Evolutionary conservation across 768 basidiomycete genomes (phyloP), one percentile per base, ranked within the genome.

Genomic region (Lactifluus subvellereus): DNA sequence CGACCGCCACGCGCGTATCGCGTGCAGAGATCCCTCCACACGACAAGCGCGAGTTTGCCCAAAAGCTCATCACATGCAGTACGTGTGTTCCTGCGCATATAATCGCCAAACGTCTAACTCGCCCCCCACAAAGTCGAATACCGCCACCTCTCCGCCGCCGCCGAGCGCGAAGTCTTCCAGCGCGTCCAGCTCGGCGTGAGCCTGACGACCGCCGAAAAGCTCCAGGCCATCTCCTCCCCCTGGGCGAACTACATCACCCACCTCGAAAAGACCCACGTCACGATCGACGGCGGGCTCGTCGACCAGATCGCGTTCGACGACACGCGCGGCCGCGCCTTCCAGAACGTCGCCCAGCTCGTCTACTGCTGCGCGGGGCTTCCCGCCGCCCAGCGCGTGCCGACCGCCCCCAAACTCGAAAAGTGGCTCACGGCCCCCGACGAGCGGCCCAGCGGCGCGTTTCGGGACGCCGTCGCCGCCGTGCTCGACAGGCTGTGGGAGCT

Each of bases 151-250:
- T 71, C 78, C 3, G 77, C 81, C 13, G 77, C 77, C 2, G 75
- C 78, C 5, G 89, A 93, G 71, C 82, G 90, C 49, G 91, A 93
- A 54, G 85, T 92, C 32, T 91, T 89, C 70, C 87, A 89, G 67
- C 79, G 91, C 38, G 91, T 94, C 16, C 91, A 94, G 66, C 72
- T 92, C 43, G 91, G 91, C 61, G 83, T 90, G 75, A 77, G 83
- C 18, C 76, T 93, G 45, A 86, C 87, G 4, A 78, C 83, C 10
- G 87, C 89, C 70, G 88, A 94, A 73, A 91, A 89, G 73, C 73
- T 92, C 6, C 87, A 89, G 67, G 91, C 91, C 0, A 83, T 92
- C 53, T 78, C 85, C 2, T 88, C 88, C 1, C 83, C 84, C 2
- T 85, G 85, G 81, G 78, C 86, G 22, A 76, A 79, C 52, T 90